Evolutionary conservation across 208 protist genomes (phyloP).

Genomic region (Porcisia deanei): DNA sequence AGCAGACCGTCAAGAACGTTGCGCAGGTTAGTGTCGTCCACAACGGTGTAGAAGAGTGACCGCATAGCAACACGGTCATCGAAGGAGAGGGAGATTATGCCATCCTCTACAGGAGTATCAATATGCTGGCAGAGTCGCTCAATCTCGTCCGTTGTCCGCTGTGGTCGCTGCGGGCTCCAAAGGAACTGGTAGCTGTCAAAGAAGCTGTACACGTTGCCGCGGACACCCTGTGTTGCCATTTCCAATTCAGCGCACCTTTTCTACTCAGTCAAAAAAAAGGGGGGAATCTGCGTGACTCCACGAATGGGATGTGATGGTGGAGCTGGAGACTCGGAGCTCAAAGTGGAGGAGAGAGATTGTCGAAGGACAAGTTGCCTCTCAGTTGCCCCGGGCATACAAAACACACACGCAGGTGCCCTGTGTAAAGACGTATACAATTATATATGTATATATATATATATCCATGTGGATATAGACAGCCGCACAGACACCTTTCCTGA

Average conservation of each 20-base stretch:
- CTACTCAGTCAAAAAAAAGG: background rate
- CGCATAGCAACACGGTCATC: conserved; percentile 67
- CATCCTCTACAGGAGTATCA: background rate
- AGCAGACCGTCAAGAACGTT: conserved; percentile 69
- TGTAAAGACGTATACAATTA: background rate
- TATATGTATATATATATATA: background rate
- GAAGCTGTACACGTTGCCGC: conserved; percentile 23
- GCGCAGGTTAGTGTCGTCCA: conserved; percentile 44
- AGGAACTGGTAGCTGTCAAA: conserved; percentile 62
- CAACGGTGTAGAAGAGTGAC: conserved; percentile 60
- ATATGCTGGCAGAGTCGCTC: conserved; percentile 9
- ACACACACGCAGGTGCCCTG: too few species aligned
- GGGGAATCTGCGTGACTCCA: background rate
- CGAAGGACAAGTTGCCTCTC: too few species aligned
- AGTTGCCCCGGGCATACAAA: too few species aligned
- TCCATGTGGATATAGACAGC: background rate
- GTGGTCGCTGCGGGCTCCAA: conserved; percentile 51
- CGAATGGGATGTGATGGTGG: background rate
- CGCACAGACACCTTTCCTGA: background rate
- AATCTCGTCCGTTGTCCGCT: conserved; percentile 32
- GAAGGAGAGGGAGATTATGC: conserved; percentile 33
- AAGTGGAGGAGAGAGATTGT: too few species aligned
- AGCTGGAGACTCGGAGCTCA: background rate
- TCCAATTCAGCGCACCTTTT: background rate
- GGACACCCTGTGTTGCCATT: background rate